phyloP scores from a whole-genome alignment of 179 eudicot genomes.

The Spergularia azorica region DNA sequence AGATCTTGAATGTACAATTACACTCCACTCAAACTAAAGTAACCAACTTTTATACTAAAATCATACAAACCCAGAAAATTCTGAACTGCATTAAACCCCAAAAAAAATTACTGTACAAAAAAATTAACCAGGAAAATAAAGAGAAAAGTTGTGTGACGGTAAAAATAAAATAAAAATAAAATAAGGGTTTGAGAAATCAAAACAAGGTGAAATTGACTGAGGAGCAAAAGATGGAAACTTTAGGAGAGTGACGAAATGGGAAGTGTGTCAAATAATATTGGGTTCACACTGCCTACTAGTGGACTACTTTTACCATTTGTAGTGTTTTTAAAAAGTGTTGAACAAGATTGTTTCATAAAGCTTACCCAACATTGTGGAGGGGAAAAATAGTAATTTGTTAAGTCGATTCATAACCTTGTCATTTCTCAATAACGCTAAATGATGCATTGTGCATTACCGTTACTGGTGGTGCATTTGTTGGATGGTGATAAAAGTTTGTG shows the following conservation, averaged over 20 bases:
- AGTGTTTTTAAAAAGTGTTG: no score
- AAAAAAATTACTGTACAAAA: slow-evolving; percentile 3
- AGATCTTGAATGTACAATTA: slow-evolving; percentile 26
- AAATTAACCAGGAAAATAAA: not conserved
- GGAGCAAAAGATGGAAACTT: not conserved
- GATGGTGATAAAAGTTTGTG: no score
- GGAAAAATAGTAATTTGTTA: no score
- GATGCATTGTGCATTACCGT: no score
- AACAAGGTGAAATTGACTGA: slow-evolving; percentile 28
- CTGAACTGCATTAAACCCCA: not conserved
- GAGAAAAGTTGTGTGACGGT: no score
- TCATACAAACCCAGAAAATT: not conserved
- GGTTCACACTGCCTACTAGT: not conserved
- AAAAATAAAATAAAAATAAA: not conserved
- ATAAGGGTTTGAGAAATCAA: not conserved
- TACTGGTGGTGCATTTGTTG: no score
- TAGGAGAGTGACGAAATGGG: not conserved
- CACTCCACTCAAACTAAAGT: not conserved
- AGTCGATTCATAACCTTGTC: no score
- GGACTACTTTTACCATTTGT: not conserved
- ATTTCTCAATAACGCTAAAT: no score
- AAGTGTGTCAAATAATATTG: no score
- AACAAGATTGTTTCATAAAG: no score
- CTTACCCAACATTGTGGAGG: no score
- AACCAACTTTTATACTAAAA: not conserved